Percentiles rank a stretch among this genome's conserved stretches.
These are phyloP conservation scores for Umbelopsis sp. DNA, from an alignment of 192 early-diverging fungal genomes.

Conservation along the genomic window DNA sequence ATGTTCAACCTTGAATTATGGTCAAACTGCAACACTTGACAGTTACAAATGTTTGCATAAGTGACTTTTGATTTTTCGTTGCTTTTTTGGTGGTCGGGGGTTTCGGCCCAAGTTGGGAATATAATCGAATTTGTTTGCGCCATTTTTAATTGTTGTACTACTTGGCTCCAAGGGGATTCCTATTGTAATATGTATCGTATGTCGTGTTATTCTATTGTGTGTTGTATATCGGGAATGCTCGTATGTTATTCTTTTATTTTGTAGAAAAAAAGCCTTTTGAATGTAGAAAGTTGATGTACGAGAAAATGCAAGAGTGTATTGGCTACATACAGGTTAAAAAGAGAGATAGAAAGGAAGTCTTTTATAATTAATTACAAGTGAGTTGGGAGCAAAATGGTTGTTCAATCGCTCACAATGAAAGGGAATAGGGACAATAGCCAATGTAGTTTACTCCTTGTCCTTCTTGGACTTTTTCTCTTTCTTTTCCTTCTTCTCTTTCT, in stretches of 20 bases:
- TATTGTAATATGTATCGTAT: no score
- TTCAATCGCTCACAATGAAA: slow-evolving; percentile 4
- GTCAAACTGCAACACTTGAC: background rate
- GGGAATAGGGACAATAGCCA: background rate
- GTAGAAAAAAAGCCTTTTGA: background rate
- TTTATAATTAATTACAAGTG: slow-evolving; percentile 14
- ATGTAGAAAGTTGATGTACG: background rate
- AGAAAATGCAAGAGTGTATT: slow-evolving; percentile 23
- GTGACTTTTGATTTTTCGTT: no score
- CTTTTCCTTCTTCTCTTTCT: slow-evolving; percentile 47
- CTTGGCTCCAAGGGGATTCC: no score
- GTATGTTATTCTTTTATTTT: slow-evolving; percentile 18
- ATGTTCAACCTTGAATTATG: background rate
- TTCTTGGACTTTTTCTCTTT: slow-evolving; percentile 44
- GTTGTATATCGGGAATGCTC: slow-evolving; percentile 1
- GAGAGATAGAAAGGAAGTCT: no score
- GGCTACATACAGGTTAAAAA: slow-evolving; percentile 16
- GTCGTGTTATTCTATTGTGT: no score
- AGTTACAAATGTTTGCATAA: no score
- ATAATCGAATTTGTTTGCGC: no score
- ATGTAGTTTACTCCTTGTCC: slow-evolving; percentile 41
- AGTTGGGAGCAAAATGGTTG: background rate
- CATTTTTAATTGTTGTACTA: no score
- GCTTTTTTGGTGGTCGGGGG: no score
- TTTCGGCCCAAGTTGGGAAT: no score